These are phyloP conservation scores for Rosa persica DNA, from an alignment of 306 rosid genomes.

Conservation along the genomic window DNA sequence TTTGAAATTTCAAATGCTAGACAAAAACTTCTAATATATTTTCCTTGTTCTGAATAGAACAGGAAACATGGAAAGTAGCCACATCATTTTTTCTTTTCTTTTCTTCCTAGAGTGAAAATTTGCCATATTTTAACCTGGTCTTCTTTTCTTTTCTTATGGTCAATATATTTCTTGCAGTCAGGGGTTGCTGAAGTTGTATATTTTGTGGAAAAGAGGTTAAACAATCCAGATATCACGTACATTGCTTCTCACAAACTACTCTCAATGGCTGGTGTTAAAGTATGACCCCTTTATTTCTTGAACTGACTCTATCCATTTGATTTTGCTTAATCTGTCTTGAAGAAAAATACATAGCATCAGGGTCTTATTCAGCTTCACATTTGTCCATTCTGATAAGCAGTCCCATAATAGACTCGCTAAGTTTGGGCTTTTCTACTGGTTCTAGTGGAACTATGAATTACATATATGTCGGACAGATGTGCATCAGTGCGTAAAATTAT, in stretches of 20 bases:
- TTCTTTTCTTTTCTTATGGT: background rate
- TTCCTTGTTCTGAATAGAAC: slow-evolving; percentile 12
- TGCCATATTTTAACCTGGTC: background rate
- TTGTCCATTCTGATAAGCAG: background rate
- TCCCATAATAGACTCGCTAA: background rate
- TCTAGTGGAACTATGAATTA: background rate
- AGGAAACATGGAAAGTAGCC: background rate
- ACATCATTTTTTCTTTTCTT: background rate
- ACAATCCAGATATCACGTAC: slow-evolving; percentile 58
- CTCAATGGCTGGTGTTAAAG: slow-evolving; percentile 89
- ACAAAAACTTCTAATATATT: background rate
- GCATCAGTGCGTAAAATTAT: background rate
- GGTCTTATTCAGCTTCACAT: background rate
- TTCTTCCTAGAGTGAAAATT: background rate
- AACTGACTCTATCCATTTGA: background rate
- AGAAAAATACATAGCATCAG: background rate
- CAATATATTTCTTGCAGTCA: slow-evolving; percentile 51
- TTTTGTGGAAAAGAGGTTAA: slow-evolving; percentile 72
- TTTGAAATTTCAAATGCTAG: background rate
- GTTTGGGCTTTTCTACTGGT: background rate
- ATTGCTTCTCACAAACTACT: slow-evolving; percentile 79
- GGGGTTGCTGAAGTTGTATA: slow-evolving; percentile 85
- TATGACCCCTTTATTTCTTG: slow-evolving; percentile 27
- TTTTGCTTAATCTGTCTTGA: background rate
- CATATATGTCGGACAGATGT: background rate